Evolutionary conservation across 2,329 filamentous ascomycete genomes (phyloP), one percentile per base, ranked within the genome.

Genomic region (Penicillium sp.): DNA sequence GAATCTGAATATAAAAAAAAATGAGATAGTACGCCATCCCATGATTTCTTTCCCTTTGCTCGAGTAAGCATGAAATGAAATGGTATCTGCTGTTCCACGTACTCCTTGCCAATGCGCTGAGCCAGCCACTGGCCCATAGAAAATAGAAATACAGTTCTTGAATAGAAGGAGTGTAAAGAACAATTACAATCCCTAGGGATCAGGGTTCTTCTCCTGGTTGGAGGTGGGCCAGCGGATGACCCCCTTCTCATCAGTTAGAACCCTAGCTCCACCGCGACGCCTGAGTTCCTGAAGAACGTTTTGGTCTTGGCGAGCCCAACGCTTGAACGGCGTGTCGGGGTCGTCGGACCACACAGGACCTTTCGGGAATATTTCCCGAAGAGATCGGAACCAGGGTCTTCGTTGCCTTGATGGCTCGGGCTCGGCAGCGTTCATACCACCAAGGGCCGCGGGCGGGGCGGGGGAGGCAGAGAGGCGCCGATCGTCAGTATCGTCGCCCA

Each of bases 311-410:
- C 68, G 62, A 13, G 70, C 71, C 69, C 73, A 78, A 7, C 57
- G 58, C 57, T 77, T 77, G 58, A 77, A 75, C 1, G 74, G 71
- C 1, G 76, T 78, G 51, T 73, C 69, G 2, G 66, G 67, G 41
- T 69, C 64, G 33, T 74, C 70, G 10, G 69, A 72, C 74, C 72
- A 76, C 0, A 61, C 54, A 7, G 65, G 63, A 7, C 57, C 60
- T 10, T 56, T 60, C n/a, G 63, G 55, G n/a, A 54, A 58, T 4
- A 67, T 61, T 29, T 67, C 67, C 13, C 62, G 61, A 13, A 74
- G 65, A 23, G 69, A 73, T 1, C 55, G 35, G 49, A 74, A 73
- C 70, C 71, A 75, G 49, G 70, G 67, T 42, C 47, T 48, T 64
- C 59, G 29, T 46, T 27, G 41, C 2, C 37, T 55, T 50, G 9